These are phyloP conservation scores for Dendrobium catenatum DNA, from an alignment of 106 monocot genomes.

Conservation along the genomic window DNA sequence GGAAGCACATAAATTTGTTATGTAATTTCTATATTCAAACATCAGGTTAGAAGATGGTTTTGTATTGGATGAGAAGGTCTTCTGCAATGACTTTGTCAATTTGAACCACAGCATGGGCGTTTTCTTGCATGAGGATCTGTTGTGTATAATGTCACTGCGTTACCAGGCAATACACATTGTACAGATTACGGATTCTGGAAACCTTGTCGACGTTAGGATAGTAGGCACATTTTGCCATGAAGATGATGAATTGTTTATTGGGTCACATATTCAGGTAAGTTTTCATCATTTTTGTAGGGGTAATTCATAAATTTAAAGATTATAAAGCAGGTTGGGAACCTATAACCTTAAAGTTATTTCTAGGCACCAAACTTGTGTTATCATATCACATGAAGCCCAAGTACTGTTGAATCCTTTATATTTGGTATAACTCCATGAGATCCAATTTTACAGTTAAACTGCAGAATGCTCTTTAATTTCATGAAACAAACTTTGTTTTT, in stretches of 20 bases:
- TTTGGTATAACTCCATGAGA: neutral
- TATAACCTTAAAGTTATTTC: neutral
- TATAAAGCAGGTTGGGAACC: neutral
- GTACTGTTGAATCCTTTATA: neutral
- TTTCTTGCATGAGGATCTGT: conserved; percentile 83
- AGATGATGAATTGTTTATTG: conserved; percentile 90
- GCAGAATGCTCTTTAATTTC: neutral
- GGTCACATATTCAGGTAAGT: conserved; percentile 68
- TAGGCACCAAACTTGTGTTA: neutral
- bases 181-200: conserved; percentile 87
- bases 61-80: conserved; percentile 75
- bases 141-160: conserved; percentile 81
- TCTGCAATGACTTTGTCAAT: conserved; percentile 85
- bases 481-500: neutral
- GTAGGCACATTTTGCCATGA: conserved; percentile 84
- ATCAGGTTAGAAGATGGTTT: conserved; percentile 85
- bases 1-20: neutral
- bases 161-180: conserved; percentile 90
- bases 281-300: neutral
- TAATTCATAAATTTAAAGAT: neutral
- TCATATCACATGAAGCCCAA: neutral
- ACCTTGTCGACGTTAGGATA: conserved; percentile 72
- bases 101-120: conserved; percentile 76
- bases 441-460: neutral
- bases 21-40: neutral